Base-by-base conservation (phyloP, 2,329 filamentous ascomycete genomes). In the Ceratocystis alfenasii region DNA sequence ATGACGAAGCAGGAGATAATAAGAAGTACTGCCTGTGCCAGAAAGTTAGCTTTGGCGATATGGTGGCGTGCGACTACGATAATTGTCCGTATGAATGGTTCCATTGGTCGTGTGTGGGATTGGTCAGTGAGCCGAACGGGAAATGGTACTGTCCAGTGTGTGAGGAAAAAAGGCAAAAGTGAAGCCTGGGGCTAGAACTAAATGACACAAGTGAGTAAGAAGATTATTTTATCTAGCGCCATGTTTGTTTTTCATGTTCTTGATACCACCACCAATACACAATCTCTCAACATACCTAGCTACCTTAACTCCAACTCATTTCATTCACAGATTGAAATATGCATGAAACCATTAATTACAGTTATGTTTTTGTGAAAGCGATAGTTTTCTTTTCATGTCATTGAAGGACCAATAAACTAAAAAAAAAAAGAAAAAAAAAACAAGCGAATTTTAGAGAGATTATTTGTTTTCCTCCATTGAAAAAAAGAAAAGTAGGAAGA, bases 41-140 rank as follows among this genome's bases (percentile, higher is more conserved):
- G 74, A 88, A 88, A 71, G 87, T 92, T 70, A 90, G 87, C 74
- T 91, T 89, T 72, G 89, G 89, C 68, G 87, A 93, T 72, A 94
- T 94, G 89, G 89, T 94, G 69, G 89, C 88, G 36, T 94, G 89
- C 77, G 89, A 94, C 77, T 93, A 93, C 74, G 85, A 88, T 67
- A 81, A 86, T 70, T 94, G 89, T 75, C 85, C 86, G 60, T 89
- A 84, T 72, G 89, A 94, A 76, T 94, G 89, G 89, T 94, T 94
- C 74, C 89, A 94, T 76, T 94, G 89, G 87, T 85, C 79, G 55
- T 88, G 85, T 71, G 85, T 88, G 62, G 83, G 84, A 22, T 78
- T 88, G 41, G 87, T 85, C 74, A 86, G 81, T 70, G 85, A 87
- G 73, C 85, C 85, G 6, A 83, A 82, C 66, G 85, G 85, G 41